These are phyloP conservation scores for Colletotrichum neosansevieriae DNA, from an alignment of 2,329 filamentous ascomycete species.

Conservation along the genomic window DNA sequence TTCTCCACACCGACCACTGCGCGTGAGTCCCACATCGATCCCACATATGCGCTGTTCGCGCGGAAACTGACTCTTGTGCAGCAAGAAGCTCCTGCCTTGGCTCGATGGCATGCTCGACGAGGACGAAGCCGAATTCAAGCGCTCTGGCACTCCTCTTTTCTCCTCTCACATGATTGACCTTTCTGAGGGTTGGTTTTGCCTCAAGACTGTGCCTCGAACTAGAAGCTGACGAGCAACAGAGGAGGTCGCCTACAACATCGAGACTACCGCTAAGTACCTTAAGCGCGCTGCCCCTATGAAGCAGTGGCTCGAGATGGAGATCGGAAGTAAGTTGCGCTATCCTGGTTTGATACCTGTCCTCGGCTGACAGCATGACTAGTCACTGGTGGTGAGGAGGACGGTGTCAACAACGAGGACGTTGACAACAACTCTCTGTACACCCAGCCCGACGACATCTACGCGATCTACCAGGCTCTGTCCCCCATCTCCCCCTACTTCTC, in stretches of 20 bases:
- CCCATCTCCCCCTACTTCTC: constrained; percentile 96
- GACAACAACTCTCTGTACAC: constrained; percentile 98
- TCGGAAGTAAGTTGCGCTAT: constrained; percentile 50
- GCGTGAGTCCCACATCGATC: constrained; percentile 57
- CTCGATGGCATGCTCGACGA: constrained; percentile 95
- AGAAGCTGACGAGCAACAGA: constrained; percentile 51
- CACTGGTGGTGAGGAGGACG: constrained; percentile 97
- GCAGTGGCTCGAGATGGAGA: constrained; percentile 99
- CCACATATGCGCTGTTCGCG: background rate
- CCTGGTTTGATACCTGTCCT: background rate
- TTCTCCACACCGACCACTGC: constrained; percentile 98
- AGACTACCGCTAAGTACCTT: constrained; percentile 92
- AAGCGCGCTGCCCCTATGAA: constrained; percentile 96
- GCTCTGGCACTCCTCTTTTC: constrained; percentile 92
- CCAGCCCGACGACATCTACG: constrained; percentile 94
- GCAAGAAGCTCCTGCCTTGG: constrained; percentile 98
- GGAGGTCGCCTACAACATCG: constrained; percentile 88
- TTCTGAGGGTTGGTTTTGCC: constrained; percentile 71
- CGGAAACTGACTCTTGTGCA: constrained; percentile 15
- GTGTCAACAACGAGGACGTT: constrained; percentile 97
- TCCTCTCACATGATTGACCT: constrained; percentile 99
- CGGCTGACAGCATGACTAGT: constrained; percentile 58
- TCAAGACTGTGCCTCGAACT: background rate
- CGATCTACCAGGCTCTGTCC: constrained; percentile 87
- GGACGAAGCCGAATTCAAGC: constrained; percentile 96